Evolutionary conservation across 805 yeast genomes (phyloP).

Genomic region (Kazachstania viticola): DNA sequence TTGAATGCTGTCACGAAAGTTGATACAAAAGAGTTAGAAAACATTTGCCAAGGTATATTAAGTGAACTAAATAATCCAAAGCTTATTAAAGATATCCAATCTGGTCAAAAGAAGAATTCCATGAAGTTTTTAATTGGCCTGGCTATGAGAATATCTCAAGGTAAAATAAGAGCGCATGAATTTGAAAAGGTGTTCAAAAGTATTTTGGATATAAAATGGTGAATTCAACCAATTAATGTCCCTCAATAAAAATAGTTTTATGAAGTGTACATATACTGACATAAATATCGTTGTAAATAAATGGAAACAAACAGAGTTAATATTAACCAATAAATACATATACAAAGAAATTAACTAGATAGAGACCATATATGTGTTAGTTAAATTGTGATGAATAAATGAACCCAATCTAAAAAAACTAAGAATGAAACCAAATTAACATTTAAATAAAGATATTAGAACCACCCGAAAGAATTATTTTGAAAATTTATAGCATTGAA

Average conservation of each 20-base stretch:
- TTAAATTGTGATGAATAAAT: too few species aligned
- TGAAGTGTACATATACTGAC: too few species aligned
- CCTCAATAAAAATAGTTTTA: too few species aligned
- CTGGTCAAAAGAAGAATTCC: conserved; percentile 50
- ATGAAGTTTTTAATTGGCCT: conserved; percentile 73
- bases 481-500: too few species aligned
- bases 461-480: too few species aligned
- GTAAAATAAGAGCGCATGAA: conserved; percentile 32
- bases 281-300: too few species aligned
- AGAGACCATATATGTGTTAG: too few species aligned
- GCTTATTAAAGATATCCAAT: conserved; percentile 42
- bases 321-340: not conserved
- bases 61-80: conserved; percentile 31
- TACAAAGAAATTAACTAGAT: too few species aligned
- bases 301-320: not conserved
- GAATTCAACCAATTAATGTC: not conserved
- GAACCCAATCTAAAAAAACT: too few species aligned
- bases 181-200: conserved; percentile 28
- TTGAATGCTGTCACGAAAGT: conserved; percentile 27
- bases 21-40: conserved; percentile 26
- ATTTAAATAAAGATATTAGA: too few species aligned
- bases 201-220: conserved; percentile 12
- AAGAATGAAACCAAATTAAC: too few species aligned
- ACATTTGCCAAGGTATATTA: conserved; percentile 37
- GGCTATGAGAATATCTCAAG: conserved; percentile 73